Evolutionary conservation across 257 asterid genomes (phyloP), one percentile per base, ranked within the genome.

Genomic region (Lycium barbarum): DNA sequence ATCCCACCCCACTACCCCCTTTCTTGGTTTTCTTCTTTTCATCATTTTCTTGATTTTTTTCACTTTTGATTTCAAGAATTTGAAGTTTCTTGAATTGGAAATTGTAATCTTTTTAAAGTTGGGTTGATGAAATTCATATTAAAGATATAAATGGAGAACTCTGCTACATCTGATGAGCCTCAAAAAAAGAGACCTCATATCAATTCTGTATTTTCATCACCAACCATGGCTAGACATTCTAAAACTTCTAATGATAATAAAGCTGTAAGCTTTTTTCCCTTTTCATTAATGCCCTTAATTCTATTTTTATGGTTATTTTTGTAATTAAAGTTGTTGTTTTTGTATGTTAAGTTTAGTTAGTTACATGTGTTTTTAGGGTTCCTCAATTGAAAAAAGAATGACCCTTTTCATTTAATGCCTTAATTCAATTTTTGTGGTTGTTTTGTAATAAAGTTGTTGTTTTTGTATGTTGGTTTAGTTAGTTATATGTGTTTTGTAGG

Each of bases 161-260:
- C 71, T 15, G 55, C 80, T 54, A 93, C 91, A 84, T 90, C 91
- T 13, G 97, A 83, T 35, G 92, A 92, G 89, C 96, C 96, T 13
- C 92, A 86, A 85, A 93, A 84, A 76, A 95, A 95, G 94, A 94
- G 96, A 35, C 96, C 90, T 40, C 95, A 93, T 82, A 90, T 86
- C 87, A 87, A 87, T 83, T 86, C 89, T 88, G 87, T 80, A 84
- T 79, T 84, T 84, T 84, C 87, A 18, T 90, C 95, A 55, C 68
- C 81, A 1, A 76, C 84, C 20, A 92, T 90, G 94, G 93, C 97
- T 88, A 92, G 95, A 22, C 91, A 89, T 84, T 90, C 93, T 67
- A 81, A 89, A 82, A 85, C 92, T 87, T 89, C 94, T 81, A 89
- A 90, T 2, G 93, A 92, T 84, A 89, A 91, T 59, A 92, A 87